These are phyloP conservation scores for Naganishia vaughanmartiniae DNA, from an alignment of 768 basidiomycete genomes.

Conservation along the genomic window DNA sequence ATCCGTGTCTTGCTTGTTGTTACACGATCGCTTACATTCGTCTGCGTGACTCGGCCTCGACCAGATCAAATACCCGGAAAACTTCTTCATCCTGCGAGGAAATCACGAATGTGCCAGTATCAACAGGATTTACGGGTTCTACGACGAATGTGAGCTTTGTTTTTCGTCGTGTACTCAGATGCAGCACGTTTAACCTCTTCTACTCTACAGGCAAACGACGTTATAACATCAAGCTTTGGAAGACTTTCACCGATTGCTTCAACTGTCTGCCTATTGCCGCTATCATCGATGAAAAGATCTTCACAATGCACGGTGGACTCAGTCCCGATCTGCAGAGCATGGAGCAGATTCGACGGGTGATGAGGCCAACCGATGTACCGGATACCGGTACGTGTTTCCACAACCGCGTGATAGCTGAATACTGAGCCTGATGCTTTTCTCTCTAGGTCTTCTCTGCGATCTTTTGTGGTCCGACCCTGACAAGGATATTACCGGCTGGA, in stretches of 20 bases:
- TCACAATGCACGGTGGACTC: slow-evolving; percentile 98
- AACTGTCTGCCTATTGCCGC: slow-evolving; percentile 98
- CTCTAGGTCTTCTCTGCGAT: slow-evolving; percentile 83
- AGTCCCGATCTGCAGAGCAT: slow-evolving; percentile 97
- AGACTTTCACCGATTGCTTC: slow-evolving; percentile 99
- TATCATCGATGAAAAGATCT: slow-evolving; percentile 99
- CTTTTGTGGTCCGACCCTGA: slow-evolving; percentile 98
- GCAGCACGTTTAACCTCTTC: neutral
- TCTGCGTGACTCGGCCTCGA: neutral
- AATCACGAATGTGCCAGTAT: slow-evolving; percentile 99
- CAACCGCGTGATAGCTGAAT: slow-evolving; percentile 58
- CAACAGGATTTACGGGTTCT: slow-evolving; percentile 99
- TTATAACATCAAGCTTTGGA: slow-evolving; percentile 99
- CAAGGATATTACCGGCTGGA: slow-evolving; percentile 99
- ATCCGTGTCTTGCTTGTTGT: neutral
- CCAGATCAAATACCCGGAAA: slow-evolving; percentile 97
- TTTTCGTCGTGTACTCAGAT: neutral
- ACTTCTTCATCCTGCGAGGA: slow-evolving; percentile 98
- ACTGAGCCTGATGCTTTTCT: neutral
- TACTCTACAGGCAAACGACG: slow-evolving; percentile 81
- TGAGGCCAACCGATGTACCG: slow-evolving; percentile 98
- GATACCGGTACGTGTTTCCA: slow-evolving; percentile 60
- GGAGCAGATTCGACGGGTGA: slow-evolving; percentile 99
- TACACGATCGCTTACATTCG: neutral
- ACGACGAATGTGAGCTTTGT: slow-evolving; percentile 85